Percentiles rank a stretch among this genome's conserved stretches.
Evolutionary conservation across 2,329 filamentous ascomycete species (phyloP).

Genomic region (Alternaria sp.): DNA sequence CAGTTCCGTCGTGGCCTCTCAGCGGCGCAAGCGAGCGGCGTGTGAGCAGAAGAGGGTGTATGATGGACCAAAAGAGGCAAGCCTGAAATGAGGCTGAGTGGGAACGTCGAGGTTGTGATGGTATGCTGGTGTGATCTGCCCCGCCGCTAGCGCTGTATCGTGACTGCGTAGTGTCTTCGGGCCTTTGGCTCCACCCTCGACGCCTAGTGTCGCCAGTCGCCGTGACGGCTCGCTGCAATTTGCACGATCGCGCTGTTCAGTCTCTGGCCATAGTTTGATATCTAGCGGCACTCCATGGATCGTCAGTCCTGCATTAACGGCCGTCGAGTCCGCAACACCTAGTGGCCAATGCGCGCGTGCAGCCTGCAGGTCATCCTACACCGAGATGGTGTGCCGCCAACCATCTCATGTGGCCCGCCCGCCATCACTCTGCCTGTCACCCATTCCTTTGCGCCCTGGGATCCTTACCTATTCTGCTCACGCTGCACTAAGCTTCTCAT

Average conservation of each 20-base stretch:
- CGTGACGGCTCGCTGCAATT: slow-evolving; percentile 13
- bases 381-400: slow-evolving; percentile 27
- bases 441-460: slow-evolving; percentile 38
- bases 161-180: slow-evolving; percentile 10
- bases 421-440: slow-evolving; percentile 42
- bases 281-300: slow-evolving; percentile 30
- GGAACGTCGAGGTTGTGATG: slow-evolving; percentile 18
- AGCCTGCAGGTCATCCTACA: slow-evolving; percentile 37
- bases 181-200: slow-evolving; percentile 11
- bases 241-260: slow-evolving; percentile 22
- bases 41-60: slow-evolving; percentile 26
- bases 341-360: slow-evolving; percentile 36
- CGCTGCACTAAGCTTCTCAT: slow-evolving; percentile 47
- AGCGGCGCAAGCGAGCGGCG: slow-evolving; percentile 32
- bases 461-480: slow-evolving; percentile 36
- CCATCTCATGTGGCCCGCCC: slow-evolving; percentile 33
- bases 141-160: slow-evolving; percentile 24
- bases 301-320: slow-evolving; percentile 43
- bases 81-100: slow-evolving; percentile 35
- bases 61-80: slow-evolving; percentile 22
- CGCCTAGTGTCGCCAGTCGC: slow-evolving; percentile 3
- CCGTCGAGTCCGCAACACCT: slow-evolving; percentile 31
- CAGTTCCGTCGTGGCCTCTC: slow-evolving; percentile 30
- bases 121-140: slow-evolving; percentile 24
- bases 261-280: slow-evolving; percentile 19